These are phyloP conservation scores for Lentithecium fluviatile DNA, from an alignment of 495 filamentous ascomycete genomes.

Conservation along the genomic window DNA sequence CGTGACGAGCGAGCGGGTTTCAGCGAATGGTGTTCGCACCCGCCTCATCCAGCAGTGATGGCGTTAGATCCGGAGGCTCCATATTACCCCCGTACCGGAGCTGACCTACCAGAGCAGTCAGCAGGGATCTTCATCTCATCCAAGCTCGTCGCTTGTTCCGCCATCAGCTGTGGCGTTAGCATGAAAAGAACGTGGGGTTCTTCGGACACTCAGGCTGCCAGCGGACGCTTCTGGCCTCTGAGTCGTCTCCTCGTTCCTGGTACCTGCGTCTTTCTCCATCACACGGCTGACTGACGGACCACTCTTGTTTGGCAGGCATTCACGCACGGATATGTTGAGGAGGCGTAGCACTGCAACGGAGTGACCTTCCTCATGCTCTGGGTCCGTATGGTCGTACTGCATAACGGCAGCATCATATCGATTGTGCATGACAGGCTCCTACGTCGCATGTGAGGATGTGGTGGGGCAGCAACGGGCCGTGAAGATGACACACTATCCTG, in stretches of 20 bases:
- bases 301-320: neutral
- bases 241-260: slow-evolving; percentile 17
- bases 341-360: too few relatives aligned
- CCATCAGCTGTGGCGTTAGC: slow-evolving; percentile 22
- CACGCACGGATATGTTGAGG: neutral
- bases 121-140: slow-evolving; percentile 17
- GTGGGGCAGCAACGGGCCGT: too few relatives aligned
- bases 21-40: slow-evolving; percentile 1
- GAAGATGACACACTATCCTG: too few relatives aligned
- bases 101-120: slow-evolving; percentile 15
- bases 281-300: neutral
- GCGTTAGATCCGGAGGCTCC: neutral
- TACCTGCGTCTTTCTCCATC: neutral
- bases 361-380: too few relatives aligned
- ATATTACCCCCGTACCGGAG: neutral
- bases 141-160: slow-evolving; percentile 15
- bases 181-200: slow-evolving; percentile 7
- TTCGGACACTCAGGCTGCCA: neutral
- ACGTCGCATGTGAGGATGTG: too few relatives aligned
- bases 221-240: neutral
- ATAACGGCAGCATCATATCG: too few relatives aligned
- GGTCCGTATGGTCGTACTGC: too few relatives aligned
- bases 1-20: slow-evolving; percentile 8
- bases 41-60: neutral
- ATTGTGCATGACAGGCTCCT: too few relatives aligned